phyloP scores from a whole-genome alignment of 108 stramenopile species.

The Fragilaria crotonensis region DNA sequence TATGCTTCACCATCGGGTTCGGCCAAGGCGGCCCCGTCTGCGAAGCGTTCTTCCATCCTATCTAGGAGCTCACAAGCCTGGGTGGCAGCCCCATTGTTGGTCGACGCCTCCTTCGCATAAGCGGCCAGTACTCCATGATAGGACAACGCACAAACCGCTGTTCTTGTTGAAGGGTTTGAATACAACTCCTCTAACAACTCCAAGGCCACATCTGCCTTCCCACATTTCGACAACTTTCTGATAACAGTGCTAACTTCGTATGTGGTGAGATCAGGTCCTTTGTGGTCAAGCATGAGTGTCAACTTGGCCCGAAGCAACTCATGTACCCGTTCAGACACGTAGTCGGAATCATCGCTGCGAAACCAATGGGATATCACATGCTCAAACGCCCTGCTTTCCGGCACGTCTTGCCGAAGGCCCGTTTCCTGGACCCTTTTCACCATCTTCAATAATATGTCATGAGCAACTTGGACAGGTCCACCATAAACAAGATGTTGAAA shows the following conservation, averaged over 20 bases:
- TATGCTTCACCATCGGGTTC: not conserved
- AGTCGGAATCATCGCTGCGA: not conserved
- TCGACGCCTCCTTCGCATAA: no score
- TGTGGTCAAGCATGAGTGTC: not conserved
- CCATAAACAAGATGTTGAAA: not conserved
- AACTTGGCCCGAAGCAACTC: not conserved
- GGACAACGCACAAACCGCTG: not conserved
- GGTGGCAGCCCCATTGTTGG: no score
- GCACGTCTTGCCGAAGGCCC: not conserved
- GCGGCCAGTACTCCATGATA: not conserved
- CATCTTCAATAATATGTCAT: not conserved
- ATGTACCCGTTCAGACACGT: not conserved
- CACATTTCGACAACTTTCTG: not conserved
- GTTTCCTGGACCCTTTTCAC: not conserved
- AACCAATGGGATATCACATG: not conserved
- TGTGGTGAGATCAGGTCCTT: not conserved
- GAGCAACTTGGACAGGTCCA: not conserved
- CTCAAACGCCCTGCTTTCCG: not conserved
- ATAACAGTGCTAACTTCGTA: not conserved
- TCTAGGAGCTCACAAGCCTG: no score
- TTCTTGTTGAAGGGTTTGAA: not conserved
- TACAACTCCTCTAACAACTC: not conserved
- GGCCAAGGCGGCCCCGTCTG: not conserved
- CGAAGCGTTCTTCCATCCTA: no score
- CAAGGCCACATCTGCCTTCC: not conserved